Base-by-base conservation (phyloP, 495 filamentous ascomycete species). In the Penicillium coprophilum region DNA sequence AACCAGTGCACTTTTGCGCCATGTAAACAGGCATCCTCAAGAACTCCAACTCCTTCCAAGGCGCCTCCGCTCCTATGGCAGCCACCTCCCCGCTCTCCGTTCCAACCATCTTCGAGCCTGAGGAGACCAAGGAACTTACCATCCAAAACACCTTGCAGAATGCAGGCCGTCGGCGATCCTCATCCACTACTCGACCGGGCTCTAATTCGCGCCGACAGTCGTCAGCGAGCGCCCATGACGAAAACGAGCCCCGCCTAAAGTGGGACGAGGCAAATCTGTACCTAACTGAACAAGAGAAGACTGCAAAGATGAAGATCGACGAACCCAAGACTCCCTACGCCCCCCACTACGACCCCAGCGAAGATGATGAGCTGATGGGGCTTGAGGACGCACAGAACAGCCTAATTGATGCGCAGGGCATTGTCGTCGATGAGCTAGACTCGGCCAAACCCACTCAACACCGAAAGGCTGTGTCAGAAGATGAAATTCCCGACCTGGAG, bases 241-340 rank as follows among this genome's bases (percentile, higher is more conserved):
- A 87, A 23, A 79, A 80, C 50, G 80, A 80, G 38, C 84, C 87
- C 67, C 87, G 92, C 12, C 78, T 98, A 53, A 95, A 96, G 69
- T 98, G 94, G 94, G 94, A 98, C 65, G 94, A 98, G 71, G 94
- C 91, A 20, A 97, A 97, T 61, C 78, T 98, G 20, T 97, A 97
- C 71, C 80, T 97, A 12, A 90, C 92, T 5, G 94, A 97, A 75
- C 94, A 97, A 71, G 89, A 97, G 72, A 92, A 90, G 69, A 91
- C 85, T 34, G 83, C 88, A 30, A 97, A 93, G 44, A 97, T 97
- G 95, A 97, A 97, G 80, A 97, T 98, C 65, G 86, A 89, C 61
- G 94, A 98, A 75, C 94, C 94, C 46, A 98, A 98, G 80, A 98
- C 94, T 17, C 94, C 94, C 0, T 98, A 90, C 61, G 94, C 90